phyloP scores from a whole-genome alignment of 2,329 filamentous ascomycete genomes.

The Verticillium longisporum region DNA sequence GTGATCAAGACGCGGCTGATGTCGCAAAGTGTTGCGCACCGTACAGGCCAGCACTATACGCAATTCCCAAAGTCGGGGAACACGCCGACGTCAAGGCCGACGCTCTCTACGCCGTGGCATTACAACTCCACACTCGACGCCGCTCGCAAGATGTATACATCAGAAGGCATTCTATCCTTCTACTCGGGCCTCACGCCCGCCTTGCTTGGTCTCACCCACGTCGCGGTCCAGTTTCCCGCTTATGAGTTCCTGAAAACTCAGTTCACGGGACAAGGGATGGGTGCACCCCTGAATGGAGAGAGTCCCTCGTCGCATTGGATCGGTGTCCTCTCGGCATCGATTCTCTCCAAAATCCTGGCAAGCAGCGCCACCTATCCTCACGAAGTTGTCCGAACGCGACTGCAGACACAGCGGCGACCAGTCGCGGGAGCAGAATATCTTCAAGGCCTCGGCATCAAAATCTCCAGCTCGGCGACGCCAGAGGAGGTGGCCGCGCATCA shows the following conservation, averaged over 20 bases:
- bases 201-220: slow-evolving; percentile 84
- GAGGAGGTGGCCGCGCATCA: slow-evolving; percentile 15
- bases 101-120: slow-evolving; percentile 71
- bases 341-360: slow-evolving; percentile 88
- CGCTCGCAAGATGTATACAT: slow-evolving; percentile 89
- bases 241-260: slow-evolving; percentile 90
- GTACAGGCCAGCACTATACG: slow-evolving; percentile 38
- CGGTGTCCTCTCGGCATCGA: slow-evolving; percentile 81
- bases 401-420: slow-evolving; percentile 86
- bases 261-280: slow-evolving; percentile 88
- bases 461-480: slow-evolving; percentile 35
- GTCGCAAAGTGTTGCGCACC: slow-evolving; percentile 68
- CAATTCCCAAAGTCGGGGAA: slow-evolving; percentile 41
- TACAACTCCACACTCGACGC: slow-evolving; percentile 88
- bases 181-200: slow-evolving; percentile 94
- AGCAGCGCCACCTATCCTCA: slow-evolving; percentile 96
- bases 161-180: slow-evolving; percentile 82
- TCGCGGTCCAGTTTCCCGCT: slow-evolving; percentile 93
- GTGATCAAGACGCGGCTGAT: slow-evolving; percentile 98
- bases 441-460: slow-evolving; percentile 40
- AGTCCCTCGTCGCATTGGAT: slow-evolving; percentile 64
- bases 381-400: slow-evolving; percentile 85
- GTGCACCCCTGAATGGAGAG: slow-evolving; percentile 50
- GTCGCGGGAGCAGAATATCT: slow-evolving; percentile 46
- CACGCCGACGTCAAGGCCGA: slow-evolving; percentile 48